Evolutionary conservation across 495 filamentous ascomycete species (phyloP), one percentile per base, ranked within the genome.

Genomic region (Penicillium paxilli): DNA sequence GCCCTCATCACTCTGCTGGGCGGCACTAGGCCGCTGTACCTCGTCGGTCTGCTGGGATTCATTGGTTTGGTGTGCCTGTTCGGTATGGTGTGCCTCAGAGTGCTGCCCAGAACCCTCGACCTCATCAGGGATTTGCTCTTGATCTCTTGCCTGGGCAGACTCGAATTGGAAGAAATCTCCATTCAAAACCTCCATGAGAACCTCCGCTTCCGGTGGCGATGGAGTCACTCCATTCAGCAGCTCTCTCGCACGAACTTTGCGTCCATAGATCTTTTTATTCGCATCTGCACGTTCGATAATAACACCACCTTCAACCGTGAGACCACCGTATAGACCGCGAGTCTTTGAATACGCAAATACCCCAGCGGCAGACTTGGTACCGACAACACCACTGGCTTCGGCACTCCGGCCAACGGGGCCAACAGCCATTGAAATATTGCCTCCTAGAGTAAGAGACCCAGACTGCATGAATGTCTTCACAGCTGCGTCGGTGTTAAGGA

Each of bases 341-440:
- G 94, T 97, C 75, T 96, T 96, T 60, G 84, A 89, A 72, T 96
- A 98, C 47, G 88, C 86, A 76, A 96, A 97, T 19, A 97, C 84
- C 17, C 86, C 91, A 1, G 92, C 86, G 1, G 94, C 82, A 52
- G 90, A 85, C 67, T 81, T 89, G 22, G 89, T 72, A 58, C 88
- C 92, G 2, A 90, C 87, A 22, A 88, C 90, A 52, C 89, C 91
- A 7, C 89, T 90, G 12, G 92, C 88, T 68, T 97, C 92, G 4
- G 91, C 92, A 72, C 92, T 97, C 32, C 93, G 80, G 19, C 94
- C 94, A 35, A 35, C 32, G 12, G 93, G 90, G 0, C 94, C 94
- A 10, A 91, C 89, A 1, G 94, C 94, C 51, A 96, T 86, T 1
- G 90, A 95, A 6, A 96, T 90, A 66, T 97, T 97, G 47, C 89